These are phyloP conservation scores for Suillus variegatus DNA, from an alignment of 768 basidiomycete genomes.

Conservation along the genomic window DNA sequence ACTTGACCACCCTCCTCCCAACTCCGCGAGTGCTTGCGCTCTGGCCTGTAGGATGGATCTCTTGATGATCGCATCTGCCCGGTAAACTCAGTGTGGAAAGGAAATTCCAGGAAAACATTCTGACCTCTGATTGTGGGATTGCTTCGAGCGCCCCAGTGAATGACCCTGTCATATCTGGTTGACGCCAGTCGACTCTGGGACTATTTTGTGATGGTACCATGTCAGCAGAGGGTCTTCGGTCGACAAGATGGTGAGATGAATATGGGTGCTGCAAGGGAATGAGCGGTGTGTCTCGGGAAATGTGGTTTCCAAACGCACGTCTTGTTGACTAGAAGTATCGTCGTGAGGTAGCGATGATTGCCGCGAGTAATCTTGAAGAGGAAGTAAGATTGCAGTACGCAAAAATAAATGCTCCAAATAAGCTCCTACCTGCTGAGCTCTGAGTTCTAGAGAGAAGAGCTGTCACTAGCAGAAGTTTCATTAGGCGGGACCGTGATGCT, in stretches of 20 bases:
- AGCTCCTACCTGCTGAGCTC: constrained; percentile 31
- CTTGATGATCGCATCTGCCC: constrained; percentile 39
- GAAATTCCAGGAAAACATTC: constrained; percentile 15
- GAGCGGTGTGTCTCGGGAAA: constrained; percentile 19
- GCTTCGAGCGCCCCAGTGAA: constrained; percentile 29
- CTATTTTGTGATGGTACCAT: constrained; percentile 35
- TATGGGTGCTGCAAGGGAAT: constrained; percentile 26
- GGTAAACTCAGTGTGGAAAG: constrained; percentile 31
- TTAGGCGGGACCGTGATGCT: constrained; percentile 6
- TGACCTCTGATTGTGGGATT: constrained; percentile 36
- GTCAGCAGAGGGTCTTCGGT: constrained; percentile 32
- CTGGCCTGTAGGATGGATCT: constrained; percentile 38
- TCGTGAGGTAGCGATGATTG: constrained; percentile 33
- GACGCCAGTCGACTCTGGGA: constrained; percentile 36
- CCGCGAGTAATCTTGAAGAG: constrained; percentile 33
- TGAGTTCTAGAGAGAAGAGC: constrained; percentile 37
- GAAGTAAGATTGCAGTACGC: constrained; percentile 19
- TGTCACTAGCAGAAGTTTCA: constrained; percentile 30
- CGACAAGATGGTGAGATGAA: constrained; percentile 34
- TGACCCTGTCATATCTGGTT: constrained; percentile 32
- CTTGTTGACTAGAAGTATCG: constrained; percentile 32
- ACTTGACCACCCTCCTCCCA: constrained; percentile 55
- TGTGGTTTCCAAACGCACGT: constrained; percentile 29
- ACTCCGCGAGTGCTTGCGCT: constrained; percentile 60
- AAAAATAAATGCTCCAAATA: constrained; percentile 10